Evolutionary conservation across 2,329 filamentous ascomycete genomes (phyloP), one percentile per base, ranked within the genome.

Genomic region (Laburnicola sp.): DNA sequence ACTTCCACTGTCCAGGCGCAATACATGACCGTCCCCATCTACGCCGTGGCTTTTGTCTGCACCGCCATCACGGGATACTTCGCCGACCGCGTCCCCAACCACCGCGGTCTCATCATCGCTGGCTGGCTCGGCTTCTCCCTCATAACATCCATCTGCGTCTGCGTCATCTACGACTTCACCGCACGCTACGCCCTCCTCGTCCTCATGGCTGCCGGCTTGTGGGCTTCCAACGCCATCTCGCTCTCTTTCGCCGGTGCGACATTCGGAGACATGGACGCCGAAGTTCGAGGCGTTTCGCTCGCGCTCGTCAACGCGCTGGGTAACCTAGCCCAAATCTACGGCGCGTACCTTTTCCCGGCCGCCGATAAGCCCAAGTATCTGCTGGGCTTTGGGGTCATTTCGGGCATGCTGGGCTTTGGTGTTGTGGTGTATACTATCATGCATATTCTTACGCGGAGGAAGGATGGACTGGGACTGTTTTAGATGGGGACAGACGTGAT

Each of bases 301-400:
- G 80, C 80, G 1, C 63, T 82, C 7, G 76, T 82, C 34, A 82
- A 82, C 55, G 78, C 78, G 0, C 70, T 82, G 60, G 80, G 79
- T 3, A 83, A 82, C 54, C 61, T 82, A 8, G 78, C 80, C 0
- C 78, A 81, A 53, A 82, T 84, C 16, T 83, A 83, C 53, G 80
- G 81, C 7, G 75, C 78, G 0, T 62, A 82, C 54, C 58, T 83
- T 2, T 83, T 82, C 64, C 81, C 80, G 0, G 62, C 65, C 0
- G 57, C 69, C 0, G 79, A 82, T 47, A 66, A 68, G 21, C 80
- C 80, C 0, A 78, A 81, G 51, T 72, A 72, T 16, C 60, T 69
- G 3, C 61, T 68, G 57, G 69, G 69, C 4, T 72, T 72, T 57
- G 62, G 63, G 3, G 64, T 71, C 11, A 66, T 69, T 25, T 63